A percentile compares a stretch with the other conserved stretches of the same genome.
These are phyloP conservation scores for Penicillium alfredii DNA, from an alignment of 495 filamentous ascomycete genomes.

Conservation along the genomic window DNA sequence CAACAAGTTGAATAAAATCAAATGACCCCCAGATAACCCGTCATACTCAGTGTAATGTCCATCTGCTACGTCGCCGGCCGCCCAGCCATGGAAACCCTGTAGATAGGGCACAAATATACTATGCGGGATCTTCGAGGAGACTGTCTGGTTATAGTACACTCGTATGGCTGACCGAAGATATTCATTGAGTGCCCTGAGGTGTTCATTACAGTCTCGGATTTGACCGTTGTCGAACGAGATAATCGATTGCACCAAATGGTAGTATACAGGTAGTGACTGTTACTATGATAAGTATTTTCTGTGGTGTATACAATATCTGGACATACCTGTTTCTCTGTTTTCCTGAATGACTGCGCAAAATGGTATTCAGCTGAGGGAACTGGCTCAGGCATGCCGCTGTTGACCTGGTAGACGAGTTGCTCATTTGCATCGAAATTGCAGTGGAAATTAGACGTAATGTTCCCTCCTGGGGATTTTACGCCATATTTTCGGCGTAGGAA, in stretches of 20 bases:
- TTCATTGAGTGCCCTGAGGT: conserved; percentile 16
- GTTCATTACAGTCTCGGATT: conserved; percentile 12
- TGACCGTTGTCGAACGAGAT: conserved; percentile 18
- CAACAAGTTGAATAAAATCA: conserved; percentile 35
- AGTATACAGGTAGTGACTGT: conserved; percentile 32
- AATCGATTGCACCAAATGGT: conserved; percentile 23
- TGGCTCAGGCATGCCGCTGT: conserved; percentile 21
- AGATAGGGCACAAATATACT: conserved; percentile 33
- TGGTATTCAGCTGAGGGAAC: conserved; percentile 28
- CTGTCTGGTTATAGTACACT: conserved; percentile 24
- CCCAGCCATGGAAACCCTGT: conserved; percentile 42
- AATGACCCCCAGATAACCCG: conserved; percentile 40
- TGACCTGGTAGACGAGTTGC: conserved; percentile 25
- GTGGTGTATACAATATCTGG: too few relatives aligned
- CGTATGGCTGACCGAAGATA: conserved; percentile 21
- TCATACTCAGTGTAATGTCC: conserved; percentile 34
- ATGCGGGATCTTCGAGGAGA: conserved; percentile 18
- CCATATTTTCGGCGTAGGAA: conserved; percentile 33
- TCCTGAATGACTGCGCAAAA: conserved; percentile 27
- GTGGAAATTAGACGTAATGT: conserved; percentile 30
- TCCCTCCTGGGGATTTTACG: conserved; percentile 29
- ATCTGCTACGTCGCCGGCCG: conserved; percentile 21
- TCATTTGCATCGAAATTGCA: conserved; percentile 28
- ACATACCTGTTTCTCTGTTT: conserved; percentile 24
- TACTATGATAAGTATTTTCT: too few relatives aligned